Percentiles rank a stretch among this genome's conserved stretches.
phyloP scores from a whole-genome alignment of 306 rosid species.

The Lotus japonicus region DNA sequence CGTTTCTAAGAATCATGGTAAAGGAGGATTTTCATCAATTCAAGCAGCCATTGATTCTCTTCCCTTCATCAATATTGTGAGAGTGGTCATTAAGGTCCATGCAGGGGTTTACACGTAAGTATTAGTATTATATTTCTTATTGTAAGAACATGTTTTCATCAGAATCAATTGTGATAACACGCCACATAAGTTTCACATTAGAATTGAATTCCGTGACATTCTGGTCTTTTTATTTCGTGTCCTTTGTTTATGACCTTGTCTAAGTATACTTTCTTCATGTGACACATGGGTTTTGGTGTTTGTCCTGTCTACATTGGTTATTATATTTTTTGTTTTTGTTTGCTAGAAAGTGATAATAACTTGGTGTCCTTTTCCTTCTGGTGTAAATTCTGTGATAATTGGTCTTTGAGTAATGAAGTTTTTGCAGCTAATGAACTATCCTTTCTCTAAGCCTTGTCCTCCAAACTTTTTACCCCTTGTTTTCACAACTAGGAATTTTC shows the following conservation, averaged over 20 bases:
- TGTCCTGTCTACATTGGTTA: constrained; percentile 15
- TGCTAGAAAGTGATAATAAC: background rate
- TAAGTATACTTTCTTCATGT: constrained; percentile 1
- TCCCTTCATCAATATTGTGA: constrained; percentile 68
- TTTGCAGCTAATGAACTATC: constrained; percentile 12
- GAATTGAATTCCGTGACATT: constrained; percentile 1
- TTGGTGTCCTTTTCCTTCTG: constrained; percentile 23
- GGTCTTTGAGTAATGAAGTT: constrained; percentile 15
- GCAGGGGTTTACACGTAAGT: constrained; percentile 98
- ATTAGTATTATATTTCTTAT: background rate
- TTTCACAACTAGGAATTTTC: background rate
- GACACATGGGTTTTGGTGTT: constrained; percentile 13
- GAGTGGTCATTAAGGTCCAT: constrained; percentile 91
- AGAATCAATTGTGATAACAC: background rate
- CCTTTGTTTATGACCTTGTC: background rate
- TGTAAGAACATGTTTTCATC: background rate
- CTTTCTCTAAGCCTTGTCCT: too few relatives aligned
- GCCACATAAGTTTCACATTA: too few relatives aligned
- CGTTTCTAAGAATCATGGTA: constrained; percentile 51
- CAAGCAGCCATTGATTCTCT: constrained; percentile 92
- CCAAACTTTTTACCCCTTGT: background rate
- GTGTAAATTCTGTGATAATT: constrained; percentile 8
- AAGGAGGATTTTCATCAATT: constrained; percentile 68
- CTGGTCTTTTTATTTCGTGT: constrained; percentile 1
- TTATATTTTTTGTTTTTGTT: background rate